Evolutionary conservation across 78 protist genomes (phyloP).

Genomic region (Protostelium mycophagum): DNA sequence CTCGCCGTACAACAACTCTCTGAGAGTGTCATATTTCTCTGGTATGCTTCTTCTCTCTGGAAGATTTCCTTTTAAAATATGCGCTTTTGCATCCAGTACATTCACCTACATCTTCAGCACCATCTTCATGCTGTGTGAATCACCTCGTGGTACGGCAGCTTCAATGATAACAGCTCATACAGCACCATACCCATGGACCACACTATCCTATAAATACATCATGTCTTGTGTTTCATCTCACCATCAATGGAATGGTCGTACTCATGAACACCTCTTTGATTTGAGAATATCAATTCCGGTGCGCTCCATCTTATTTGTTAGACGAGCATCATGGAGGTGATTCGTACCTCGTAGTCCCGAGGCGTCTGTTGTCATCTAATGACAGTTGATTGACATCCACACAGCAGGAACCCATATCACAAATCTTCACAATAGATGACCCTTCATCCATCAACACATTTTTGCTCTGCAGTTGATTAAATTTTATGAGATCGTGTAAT

Average conservation of each 20-base stretch:
- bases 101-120: neutral
- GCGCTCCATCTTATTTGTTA: neutral
- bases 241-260: neutral
- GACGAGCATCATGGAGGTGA: neutral
- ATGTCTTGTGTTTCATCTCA: neutral
- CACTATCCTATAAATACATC: neutral
- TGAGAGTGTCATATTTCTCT: neutral
- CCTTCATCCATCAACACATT: neutral
- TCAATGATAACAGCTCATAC: neutral
- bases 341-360: neutral
- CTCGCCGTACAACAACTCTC: neutral
- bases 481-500: neutral
- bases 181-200: neutral
- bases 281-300: neutral
- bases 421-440: neutral
- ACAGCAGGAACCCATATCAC: neutral
- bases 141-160: neutral
- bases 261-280: neutral
- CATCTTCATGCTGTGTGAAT: neutral
- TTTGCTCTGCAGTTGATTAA: neutral
- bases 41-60: neutral
- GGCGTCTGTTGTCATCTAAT: neutral
- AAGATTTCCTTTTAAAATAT: neutral
- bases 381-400: neutral
- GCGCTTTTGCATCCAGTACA: neutral